Evolutionary conservation across 2,329 filamentous ascomycete genomes (phyloP), one percentile per base, ranked within the genome.

Genomic region (Byssoonygena ceratinophila): DNA sequence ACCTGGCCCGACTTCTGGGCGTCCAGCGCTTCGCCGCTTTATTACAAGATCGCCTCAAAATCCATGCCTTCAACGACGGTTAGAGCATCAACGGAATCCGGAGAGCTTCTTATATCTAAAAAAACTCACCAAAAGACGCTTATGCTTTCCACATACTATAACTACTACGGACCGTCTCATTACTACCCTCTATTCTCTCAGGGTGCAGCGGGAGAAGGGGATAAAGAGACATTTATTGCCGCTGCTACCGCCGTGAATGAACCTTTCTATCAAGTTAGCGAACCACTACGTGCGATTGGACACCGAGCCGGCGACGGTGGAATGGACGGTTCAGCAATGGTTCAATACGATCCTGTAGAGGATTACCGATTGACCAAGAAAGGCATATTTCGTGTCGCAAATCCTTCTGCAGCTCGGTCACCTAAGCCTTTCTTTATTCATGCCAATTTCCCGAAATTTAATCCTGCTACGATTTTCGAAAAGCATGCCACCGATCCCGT

Each of bases 221-320:
- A 76, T 61, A 76, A 76, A 58, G 74, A 76, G 57, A 76, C 73
- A 0, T 76, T 76, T 56, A 59, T 73, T 14, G 64, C 70, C 4
- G 74, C 73, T 6, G 72, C 74, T 7, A 56, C 68, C 2, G 70
- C 64, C 9, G 59, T 73, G 1, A 59, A 62, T 3, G 63, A 68
- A 4, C 58, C 67, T 1, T 74, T 68, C 58, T 73, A 74, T 56
- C 64, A 68, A 31, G 72, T 75, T 43, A 63, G 62, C 29, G 62
- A 68, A 52, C 63, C 59, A 11, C 66, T 69, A 22, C 59, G 60
- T 29, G 62, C 66, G 34, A 62, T 68, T 40, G 65, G 65, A 52
- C 62, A 68, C 54, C 45, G 55, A 34, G 50, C 53, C 36, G 60
- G 60, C 29, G 47, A 60, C 46, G 58, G 59, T 36, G 60, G 64